phyloP scores from a whole-genome alignment of 305 asterid genomes.

The Fraxinus platypoda region DNA sequence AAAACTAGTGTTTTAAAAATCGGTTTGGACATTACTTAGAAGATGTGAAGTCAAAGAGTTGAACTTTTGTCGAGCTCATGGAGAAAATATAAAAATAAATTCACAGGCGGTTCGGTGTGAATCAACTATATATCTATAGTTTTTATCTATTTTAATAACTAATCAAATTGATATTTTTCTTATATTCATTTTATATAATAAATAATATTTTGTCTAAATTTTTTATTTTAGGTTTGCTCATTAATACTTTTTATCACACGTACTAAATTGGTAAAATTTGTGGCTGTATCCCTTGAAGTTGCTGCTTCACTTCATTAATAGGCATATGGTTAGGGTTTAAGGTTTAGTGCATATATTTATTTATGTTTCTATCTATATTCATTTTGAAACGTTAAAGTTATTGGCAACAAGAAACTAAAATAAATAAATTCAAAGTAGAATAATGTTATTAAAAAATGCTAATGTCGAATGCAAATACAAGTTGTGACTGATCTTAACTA shows the following conservation, averaged over 20 bases:
- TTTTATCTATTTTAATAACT: no score
- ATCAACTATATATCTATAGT: no score
- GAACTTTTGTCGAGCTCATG: neutral
- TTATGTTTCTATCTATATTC: no score
- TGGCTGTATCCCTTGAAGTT: neutral
- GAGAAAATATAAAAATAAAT: no score
- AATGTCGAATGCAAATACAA: slow-evolving; percentile 2
- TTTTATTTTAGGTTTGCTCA: neutral
- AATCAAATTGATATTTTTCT: no score
- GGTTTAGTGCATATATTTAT: no score
- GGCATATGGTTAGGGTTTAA: neutral
- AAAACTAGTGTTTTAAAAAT: neutral
- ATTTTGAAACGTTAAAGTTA: neutral
- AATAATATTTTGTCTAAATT: no score
- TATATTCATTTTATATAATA: no score
- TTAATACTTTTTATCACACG: neutral
- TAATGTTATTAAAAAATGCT: neutral
- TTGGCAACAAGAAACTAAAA: neutral
- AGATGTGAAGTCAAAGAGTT: neutral
- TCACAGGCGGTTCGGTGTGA: no score
- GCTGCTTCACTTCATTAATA: neutral
- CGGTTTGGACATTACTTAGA: neutral
- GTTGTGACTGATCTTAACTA: slow-evolving; percentile 13
- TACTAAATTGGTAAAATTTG: neutral
- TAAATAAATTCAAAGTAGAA: neutral